These are phyloP conservation scores for Suillus luteus DNA, from an alignment of 768 basidiomycete species.

Conservation along the genomic window DNA sequence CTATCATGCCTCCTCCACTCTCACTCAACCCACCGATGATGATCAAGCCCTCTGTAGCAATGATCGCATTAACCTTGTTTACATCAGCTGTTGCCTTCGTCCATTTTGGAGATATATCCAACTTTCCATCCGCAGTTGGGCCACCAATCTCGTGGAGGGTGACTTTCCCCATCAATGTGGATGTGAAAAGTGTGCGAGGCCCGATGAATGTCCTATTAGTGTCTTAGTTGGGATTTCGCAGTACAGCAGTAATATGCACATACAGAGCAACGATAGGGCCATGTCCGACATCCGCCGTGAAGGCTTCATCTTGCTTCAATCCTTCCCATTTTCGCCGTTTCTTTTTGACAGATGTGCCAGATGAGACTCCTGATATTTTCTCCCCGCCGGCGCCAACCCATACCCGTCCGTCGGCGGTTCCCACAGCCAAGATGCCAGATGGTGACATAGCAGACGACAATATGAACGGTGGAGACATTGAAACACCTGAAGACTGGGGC, in stretches of 20 bases:
- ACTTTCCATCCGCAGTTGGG: constrained; percentile 37
- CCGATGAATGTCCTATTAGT: constrained; percentile 50
- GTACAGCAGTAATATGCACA: constrained; percentile 23
- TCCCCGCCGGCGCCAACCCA: constrained; percentile 72
- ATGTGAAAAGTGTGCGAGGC: constrained; percentile 48
- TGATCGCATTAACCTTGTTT: constrained; percentile 68
- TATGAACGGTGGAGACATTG: constrained; percentile 76
- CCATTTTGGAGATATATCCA: constrained; percentile 50
- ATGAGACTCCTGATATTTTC: constrained; percentile 35
- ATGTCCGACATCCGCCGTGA: constrained; percentile 58
- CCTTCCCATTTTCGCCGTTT: constrained; percentile 77
- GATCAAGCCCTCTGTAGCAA: constrained; percentile 48
- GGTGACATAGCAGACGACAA: constrained; percentile 60
- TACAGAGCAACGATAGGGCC: constrained; percentile 78
- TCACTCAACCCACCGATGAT: constrained; percentile 63
- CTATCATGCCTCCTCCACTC: constrained; percentile 62
- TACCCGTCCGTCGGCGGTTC: constrained; percentile 75
- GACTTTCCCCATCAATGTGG: constrained; percentile 63
- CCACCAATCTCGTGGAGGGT: constrained; percentile 49
- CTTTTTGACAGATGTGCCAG: constrained; percentile 39
- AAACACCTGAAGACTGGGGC: constrained; percentile 44
- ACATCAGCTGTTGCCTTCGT: constrained; percentile 42
- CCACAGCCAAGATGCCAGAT: constrained; percentile 63
- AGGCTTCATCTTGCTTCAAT: constrained; percentile 47
- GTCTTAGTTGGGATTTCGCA: constrained; percentile 9